Evolutionary conservation across 2,329 filamentous ascomycete genomes (phyloP).

Genomic region (Epichloe festucae): DNA sequence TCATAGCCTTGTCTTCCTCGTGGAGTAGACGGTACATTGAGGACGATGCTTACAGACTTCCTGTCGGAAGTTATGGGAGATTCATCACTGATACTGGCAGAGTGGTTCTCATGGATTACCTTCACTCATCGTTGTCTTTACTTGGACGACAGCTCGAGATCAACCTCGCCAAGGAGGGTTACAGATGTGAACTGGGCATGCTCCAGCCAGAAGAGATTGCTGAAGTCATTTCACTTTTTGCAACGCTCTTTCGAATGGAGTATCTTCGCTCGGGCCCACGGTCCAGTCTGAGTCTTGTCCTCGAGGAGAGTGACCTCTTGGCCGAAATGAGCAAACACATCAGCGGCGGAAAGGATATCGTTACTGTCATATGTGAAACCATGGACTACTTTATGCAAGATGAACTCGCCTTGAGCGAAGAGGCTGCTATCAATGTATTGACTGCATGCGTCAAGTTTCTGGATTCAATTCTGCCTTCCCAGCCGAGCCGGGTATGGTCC

Average conservation of each 20-base stretch:
- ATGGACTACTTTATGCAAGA: conserved; percentile 60
- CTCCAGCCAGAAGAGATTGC: conserved; percentile 50
- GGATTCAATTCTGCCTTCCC: conserved; percentile 55
- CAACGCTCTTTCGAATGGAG: conserved; percentile 50
- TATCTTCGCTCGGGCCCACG: conserved; percentile 22
- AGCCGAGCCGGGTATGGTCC: conserved; percentile 80
- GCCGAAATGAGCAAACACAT: conserved; percentile 42
- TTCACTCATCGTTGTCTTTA: conserved; percentile 68
- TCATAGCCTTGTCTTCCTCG: conserved; percentile 41
- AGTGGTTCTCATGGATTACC: conserved; percentile 62
- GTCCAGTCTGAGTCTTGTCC: conserved; percentile 19
- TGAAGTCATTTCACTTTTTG: conserved; percentile 63
- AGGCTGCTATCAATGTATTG: conserved; percentile 52
- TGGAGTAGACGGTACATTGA: conserved; percentile 31
- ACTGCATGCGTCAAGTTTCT: conserved; percentile 69
- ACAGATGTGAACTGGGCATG: conserved; percentile 37
- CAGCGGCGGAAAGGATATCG: conserved; percentile 55
- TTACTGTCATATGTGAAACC: conserved; percentile 70
- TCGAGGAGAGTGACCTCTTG: conserved; percentile 31
- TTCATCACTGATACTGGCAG: conserved; percentile 70
- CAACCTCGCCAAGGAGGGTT: conserved; percentile 44
- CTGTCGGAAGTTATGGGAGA: conserved; percentile 51
- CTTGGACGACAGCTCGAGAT: conserved; percentile 65
- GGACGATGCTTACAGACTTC: conserved; percentile 47
- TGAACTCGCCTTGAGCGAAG: conserved; percentile 42